A percentile compares a stretch with the other conserved stretches of the same genome.
Conservation (phyloP, 2,329 filamentous ascomycete species). For the Cladosporium sp. region DNA sequence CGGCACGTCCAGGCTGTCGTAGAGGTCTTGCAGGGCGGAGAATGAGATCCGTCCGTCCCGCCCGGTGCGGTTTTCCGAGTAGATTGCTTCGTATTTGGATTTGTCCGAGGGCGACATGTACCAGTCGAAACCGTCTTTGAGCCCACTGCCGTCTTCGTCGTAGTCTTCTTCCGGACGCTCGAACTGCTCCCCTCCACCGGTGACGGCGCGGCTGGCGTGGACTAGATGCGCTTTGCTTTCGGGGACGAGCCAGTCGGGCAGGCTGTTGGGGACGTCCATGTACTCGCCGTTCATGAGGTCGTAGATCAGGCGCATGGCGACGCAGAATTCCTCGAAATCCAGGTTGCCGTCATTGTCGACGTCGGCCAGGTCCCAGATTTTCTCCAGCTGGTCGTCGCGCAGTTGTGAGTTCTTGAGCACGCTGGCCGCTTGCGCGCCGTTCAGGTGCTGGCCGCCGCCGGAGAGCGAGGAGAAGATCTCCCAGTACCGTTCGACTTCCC, state of each 20-base stretch:
- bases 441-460: constrained; percentile 60
- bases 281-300: constrained; percentile 96
- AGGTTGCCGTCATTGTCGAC: constrained; percentile 96
- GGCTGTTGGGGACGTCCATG: constrained; percentile 72
- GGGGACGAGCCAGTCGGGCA: constrained; percentile 95
- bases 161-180: constrained; percentile 72
- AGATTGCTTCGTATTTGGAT: constrained; percentile 94
- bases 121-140: constrained; percentile 98
- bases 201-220: constrained; percentile 74
- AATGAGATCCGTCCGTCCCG: constrained; percentile 70
- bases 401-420: constrained; percentile 70
- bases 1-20: constrained; percentile 70
- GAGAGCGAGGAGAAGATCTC: constrained; percentile 69
- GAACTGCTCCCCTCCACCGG: constrained; percentile 74
- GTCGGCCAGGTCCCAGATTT: constrained; percentile 94
- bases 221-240: constrained; percentile 91
- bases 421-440: constrained; percentile 64
- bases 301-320: constrained; percentile 97
- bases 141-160: constrained; percentile 69
- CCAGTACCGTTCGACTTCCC: constrained; percentile 74
- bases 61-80: constrained; percentile 82
- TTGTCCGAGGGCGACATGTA: constrained; percentile 95
- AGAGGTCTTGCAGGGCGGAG: constrained; percentile 72
- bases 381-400: constrained; percentile 80
- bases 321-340: constrained; percentile 99